phyloP scores from a whole-genome alignment of 2,329 filamentous ascomycete genomes.

The Gaeumannomyces tritici region DNA sequence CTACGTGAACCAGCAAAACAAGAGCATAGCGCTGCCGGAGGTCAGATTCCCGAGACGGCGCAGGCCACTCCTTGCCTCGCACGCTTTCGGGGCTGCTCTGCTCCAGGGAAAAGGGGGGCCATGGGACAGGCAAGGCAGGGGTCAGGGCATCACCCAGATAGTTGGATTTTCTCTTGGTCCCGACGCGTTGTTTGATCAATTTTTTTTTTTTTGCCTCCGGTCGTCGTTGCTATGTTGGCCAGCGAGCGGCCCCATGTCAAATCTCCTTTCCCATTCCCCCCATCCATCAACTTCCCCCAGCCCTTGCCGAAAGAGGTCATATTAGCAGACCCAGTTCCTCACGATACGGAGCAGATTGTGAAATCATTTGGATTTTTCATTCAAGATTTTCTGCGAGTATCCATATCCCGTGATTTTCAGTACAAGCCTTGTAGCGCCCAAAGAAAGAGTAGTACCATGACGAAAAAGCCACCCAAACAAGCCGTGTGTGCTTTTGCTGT shows the following conservation, averaged over 20 bases:
- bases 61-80: background rate
- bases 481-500: background rate
- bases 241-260: background rate
- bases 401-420: background rate
- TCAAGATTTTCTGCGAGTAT: background rate
- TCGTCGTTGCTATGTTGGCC: background rate
- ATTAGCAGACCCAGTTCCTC: too few species aligned
- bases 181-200: background rate
- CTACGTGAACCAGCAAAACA: too few species aligned
- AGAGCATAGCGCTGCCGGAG: background rate
- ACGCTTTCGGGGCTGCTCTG: background rate
- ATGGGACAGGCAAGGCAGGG: too few species aligned
- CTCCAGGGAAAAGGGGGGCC: too few species aligned
- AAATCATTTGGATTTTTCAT: background rate
- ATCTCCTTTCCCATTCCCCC: background rate
- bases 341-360: too few species aligned
- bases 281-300: background rate
- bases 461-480: background rate
- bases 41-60: background rate
- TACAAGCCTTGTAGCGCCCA: background rate
- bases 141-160: too few species aligned
- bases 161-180: background rate
- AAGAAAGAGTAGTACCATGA: background rate
- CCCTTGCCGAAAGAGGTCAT: too few species aligned
- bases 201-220: background rate